Conservation (phyloP, 305 asterid species). For the Plantago coronopus region DNA sequence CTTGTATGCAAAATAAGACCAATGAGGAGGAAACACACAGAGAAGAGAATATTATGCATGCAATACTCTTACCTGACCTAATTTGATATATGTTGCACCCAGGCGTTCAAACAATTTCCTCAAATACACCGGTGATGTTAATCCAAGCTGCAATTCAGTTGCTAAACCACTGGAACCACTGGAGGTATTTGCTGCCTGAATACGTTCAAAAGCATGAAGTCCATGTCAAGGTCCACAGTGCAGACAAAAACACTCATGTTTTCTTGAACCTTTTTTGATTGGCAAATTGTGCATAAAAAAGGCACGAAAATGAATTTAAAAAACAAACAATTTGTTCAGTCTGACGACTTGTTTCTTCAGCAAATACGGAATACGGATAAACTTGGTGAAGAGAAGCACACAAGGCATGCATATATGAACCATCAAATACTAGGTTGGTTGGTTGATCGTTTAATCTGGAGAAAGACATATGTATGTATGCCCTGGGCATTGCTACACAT, state of each 20-base stretch:
- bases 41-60: not conserved
- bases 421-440: no score
- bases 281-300: not conserved
- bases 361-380: not conserved
- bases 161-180: slow-evolving; percentile 62
- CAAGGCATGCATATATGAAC: not conserved
- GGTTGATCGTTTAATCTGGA: no score
- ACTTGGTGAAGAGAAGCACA: not conserved
- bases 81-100: slow-evolving; percentile 95
- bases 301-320: no score
- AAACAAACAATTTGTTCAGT: no score
- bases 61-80: slow-evolving; percentile 64
- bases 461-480: no score
- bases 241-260: not conserved
- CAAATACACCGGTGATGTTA: slow-evolving; percentile 79
- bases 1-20: no score
- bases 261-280: not conserved
- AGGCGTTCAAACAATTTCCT: slow-evolving; percentile 87
- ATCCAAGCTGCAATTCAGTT: slow-evolving; percentile 84
- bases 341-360: no score
- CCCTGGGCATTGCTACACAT: no score
- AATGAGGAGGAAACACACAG: no score
- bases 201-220: slow-evolving; percentile 25
- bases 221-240: not conserved
- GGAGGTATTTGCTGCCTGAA: slow-evolving; percentile 62